Conservation (phyloP, 495 filamentous ascomycete species). For the Monascus purpureus region DNA sequence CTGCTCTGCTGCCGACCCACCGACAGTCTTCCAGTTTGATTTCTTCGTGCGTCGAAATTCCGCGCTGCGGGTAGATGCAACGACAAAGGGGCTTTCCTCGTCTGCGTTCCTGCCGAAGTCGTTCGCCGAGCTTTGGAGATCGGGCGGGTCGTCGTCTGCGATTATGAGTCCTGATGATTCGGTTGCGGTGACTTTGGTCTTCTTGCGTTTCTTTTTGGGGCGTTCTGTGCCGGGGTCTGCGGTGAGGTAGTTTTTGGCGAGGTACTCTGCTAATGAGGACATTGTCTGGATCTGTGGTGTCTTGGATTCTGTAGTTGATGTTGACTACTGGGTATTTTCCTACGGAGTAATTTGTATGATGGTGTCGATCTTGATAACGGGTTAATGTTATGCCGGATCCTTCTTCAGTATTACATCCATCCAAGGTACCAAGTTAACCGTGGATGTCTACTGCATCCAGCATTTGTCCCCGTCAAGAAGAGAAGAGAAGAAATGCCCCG, state of each 20-base stretch:
- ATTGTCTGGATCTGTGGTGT: slow-evolving; percentile 7
- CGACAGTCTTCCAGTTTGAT: slow-evolving; percentile 63
- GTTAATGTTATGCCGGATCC: no score
- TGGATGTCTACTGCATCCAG: no score
- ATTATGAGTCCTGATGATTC: slow-evolving; percentile 56
- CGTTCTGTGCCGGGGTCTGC: slow-evolving; percentile 48
- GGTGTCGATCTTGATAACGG: no score
- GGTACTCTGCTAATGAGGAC: slow-evolving; percentile 60
- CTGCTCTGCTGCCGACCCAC: slow-evolving; percentile 33
- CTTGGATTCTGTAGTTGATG: neutral
- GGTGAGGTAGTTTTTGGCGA: slow-evolving; percentile 87
- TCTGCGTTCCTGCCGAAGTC: slow-evolving; percentile 25
- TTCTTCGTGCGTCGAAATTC: slow-evolving; percentile 72
- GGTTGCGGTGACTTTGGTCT: slow-evolving; percentile 42
- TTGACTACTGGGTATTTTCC: no score
- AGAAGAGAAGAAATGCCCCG: slow-evolving; percentile 60
- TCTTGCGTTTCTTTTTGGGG: slow-evolving; percentile 66
- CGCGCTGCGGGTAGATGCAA: slow-evolving; percentile 36
- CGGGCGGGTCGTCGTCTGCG: slow-evolving; percentile 75
- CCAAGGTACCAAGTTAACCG: no score
- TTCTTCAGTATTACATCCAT: no score
- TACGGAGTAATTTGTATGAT: neutral
- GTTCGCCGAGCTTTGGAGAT: slow-evolving; percentile 40
- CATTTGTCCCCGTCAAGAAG: no score
- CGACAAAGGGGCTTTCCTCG: slow-evolving; percentile 26